Evolutionary conservation across 75 land plant species (phyloP), one percentile per base, ranked within the genome.

Genomic region (Larix kaempferi): DNA sequence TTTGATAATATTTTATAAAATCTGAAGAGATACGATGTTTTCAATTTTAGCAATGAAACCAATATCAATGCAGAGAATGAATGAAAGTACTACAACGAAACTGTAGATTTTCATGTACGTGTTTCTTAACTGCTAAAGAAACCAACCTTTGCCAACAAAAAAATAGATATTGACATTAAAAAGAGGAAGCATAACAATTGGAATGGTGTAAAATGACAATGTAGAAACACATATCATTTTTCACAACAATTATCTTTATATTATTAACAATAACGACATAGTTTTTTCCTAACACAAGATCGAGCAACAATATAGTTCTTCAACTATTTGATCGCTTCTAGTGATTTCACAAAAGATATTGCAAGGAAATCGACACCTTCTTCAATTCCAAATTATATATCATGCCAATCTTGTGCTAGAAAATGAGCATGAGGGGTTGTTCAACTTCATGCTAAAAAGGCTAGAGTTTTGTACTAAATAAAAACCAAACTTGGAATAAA

Each of bases 11-110:
- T 91, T 88, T 56, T 88, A 81, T 39, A 91, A 65, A 74, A 87
- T 81, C 56, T 78, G 77, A 29, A 90, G 76, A 39, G 91, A 89
- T 26, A 84, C 91, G 26, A 84, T 39, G 72, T 81, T 85, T 73
- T 89, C 91, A 74, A 89, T 89, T 71, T 89, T 89, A 21, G 91
- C 89, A 73, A 89, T 79, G 13, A 89, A 85, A 56, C 86, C 82
- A 59, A 87, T 82, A 21, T 63, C 67, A 55, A 87, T 89, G 79
- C 56, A 73, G 54, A 73, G 26, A 52, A 73, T 21, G 5, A 22
- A 73, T 73, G 27, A 39, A 57, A 73, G 71, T 17, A 76, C 12
- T 21, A 25, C 27, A 4, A 23, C 23, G 49, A 78, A 59, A 69
- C 26, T 52, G 26, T 14, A 23, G n/a, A 73, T 49, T 49, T 52